Evolutionary conservation across 169 alveolate genomes (phyloP).

Genomic region (Blepharisma undulans): DNA sequence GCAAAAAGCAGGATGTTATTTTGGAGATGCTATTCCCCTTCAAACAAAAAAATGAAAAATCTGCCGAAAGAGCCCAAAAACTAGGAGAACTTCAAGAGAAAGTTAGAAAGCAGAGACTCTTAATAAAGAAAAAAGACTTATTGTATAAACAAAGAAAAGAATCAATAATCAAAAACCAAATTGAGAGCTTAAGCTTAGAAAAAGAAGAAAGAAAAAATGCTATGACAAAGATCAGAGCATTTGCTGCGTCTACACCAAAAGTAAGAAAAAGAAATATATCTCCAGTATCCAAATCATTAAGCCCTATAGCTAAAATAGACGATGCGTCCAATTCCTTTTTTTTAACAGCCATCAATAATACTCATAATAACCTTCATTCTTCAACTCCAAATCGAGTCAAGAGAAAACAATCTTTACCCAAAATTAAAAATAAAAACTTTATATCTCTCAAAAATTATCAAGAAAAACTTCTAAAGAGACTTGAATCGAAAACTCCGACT

Average conservation of each 20-base stretch:
- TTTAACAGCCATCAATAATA: neutral
- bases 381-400: neutral
- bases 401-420: neutral
- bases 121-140: neutral
- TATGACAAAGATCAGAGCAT: neutral
- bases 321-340: neutral
- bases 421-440: no score
- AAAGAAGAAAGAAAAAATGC: neutral
- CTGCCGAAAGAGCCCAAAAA: neutral
- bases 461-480: neutral
- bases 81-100: neutral
- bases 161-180: neutral
- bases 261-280: neutral
- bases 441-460: neutral
- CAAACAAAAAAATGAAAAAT: neutral
- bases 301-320: neutral
- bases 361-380: neutral
- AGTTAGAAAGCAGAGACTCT: neutral
- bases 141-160: neutral
- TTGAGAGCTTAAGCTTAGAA: neutral
- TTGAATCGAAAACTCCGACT: neutral
- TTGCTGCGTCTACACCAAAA: neutral
- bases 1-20: neutral
- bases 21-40: neutral
- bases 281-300: neutral